Evolutionary conservation across 352 stramenopile species (phyloP), one percentile per base, ranked within the genome.

Genomic region (Elongisporangium undulatum): DNA sequence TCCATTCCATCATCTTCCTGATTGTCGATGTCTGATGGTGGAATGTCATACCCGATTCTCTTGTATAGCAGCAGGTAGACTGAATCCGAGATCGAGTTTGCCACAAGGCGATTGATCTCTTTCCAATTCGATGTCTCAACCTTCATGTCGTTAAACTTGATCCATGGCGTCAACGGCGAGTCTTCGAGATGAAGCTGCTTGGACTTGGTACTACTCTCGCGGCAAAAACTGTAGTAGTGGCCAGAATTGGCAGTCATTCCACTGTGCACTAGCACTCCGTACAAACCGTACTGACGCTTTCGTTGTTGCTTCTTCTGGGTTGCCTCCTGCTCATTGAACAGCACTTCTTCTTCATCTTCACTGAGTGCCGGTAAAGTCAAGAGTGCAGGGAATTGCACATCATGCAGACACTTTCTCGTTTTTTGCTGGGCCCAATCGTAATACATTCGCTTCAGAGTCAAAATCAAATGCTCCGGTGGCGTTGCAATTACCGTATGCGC

Each of bases 161-260:
- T 90, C 90, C 90, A 97, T 9, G 90, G 89, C 15, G 85, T 79
- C n/a, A 77, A 53, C 15, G 77, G 52, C 4, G 87, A 85, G 61
- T 97, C 89, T 41, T 93, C 74, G 4, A 92, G 53, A 55, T 96
- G 83, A 34, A 97, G 59, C 45, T 95, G 71, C 16, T 74, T 63
- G n/a, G 74, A 78, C 21, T 69, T 74, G 26, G 89, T 83, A 24
- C 90, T 74, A 56, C 78, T 94, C 53, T 93, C 78, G 0, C 90
- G 84, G 64, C 88, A 95, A 53, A 91, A 97, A 22, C 84, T 92
- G 64, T 95, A 97, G 61, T 97, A 97, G 59, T 97, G 90, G 0
- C 90, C 90, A 10, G 87, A 96, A 65, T 97, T 96, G 20, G 89
- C 87, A 0, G 84, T 94, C 39, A 95, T 62, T 9, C 90, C 90